Evolutionary conservation across 1,284 basidiomycete species (phyloP).

Genomic region (Malassezia sp.): DNA sequence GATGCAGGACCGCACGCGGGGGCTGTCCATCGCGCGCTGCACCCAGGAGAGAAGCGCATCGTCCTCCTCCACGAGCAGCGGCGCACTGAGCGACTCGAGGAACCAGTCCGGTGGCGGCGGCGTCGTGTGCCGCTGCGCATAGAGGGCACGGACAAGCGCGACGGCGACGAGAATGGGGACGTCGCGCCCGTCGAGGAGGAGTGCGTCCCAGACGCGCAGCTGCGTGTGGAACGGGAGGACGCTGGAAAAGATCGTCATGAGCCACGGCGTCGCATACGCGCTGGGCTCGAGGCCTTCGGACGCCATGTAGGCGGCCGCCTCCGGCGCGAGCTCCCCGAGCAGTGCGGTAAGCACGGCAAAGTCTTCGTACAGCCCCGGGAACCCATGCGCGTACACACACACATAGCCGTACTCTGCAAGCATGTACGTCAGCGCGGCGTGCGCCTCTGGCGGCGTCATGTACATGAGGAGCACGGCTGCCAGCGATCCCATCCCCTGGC

Average conservation of each 20-base stretch:
- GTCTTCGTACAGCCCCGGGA: constrained; percentile 83
- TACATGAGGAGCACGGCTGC: constrained; percentile 90
- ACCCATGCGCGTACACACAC: constrained; percentile 79
- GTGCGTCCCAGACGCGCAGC: constrained; percentile 84
- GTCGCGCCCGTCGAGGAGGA: constrained; percentile 79
- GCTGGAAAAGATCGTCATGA: constrained; percentile 82
- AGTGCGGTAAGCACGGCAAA: constrained; percentile 88
- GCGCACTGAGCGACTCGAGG: constrained; percentile 21
- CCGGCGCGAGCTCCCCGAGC: constrained; percentile 71
- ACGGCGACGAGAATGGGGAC: constrained; percentile 72
- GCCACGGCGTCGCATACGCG: constrained; percentile 96
- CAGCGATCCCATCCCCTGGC: constrained; percentile 97
- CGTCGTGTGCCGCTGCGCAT: not conserved
- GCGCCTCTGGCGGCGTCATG: constrained; percentile 59
- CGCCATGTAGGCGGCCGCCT: constrained; percentile 65
- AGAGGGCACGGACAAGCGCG: constrained; percentile 76
- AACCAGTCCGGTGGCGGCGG: constrained; percentile 2
- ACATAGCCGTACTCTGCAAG: constrained; percentile 69
- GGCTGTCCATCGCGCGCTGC: constrained; percentile 11
- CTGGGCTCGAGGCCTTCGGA: constrained; percentile 75
- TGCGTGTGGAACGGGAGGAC: constrained; percentile 92
- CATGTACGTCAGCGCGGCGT: constrained; percentile 67
- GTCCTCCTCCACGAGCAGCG: constrained; percentile 35
- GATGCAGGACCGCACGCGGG: not conserved
- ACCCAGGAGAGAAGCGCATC: constrained; percentile 38